Percentiles rank a stretch among this genome's conserved stretches.
Evolutionary conservation across 768 basidiomycete species (phyloP).

Genomic region (Lactifluus piperatus): DNA sequence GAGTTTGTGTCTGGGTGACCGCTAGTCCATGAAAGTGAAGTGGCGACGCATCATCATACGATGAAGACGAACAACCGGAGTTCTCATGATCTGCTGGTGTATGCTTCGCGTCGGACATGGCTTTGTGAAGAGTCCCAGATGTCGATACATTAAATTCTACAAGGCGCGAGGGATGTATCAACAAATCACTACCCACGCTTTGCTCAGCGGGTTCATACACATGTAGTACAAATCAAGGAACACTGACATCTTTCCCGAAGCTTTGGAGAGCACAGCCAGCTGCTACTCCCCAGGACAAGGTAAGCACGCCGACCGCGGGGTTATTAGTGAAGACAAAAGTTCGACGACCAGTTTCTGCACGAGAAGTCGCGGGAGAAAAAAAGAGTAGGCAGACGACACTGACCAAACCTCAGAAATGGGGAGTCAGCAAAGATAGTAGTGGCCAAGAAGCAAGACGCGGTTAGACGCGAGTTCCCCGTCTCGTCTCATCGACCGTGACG

Average conservation of each 20-base stretch:
- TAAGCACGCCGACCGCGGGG: background rate
- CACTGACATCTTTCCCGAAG: constrained; percentile 6
- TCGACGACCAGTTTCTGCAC: background rate
- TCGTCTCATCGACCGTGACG: too few species aligned
- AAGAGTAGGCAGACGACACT: background rate
- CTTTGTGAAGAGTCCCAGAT: background rate
- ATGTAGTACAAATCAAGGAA: background rate
- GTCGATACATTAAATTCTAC: background rate
- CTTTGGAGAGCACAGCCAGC: background rate
- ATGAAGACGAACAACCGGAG: constrained; percentile 19
- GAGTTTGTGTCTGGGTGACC: constrained; percentile 45
- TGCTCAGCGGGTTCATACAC: background rate
- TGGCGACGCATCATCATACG: constrained; percentile 30
- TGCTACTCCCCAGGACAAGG: background rate
- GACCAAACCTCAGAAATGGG: background rate
- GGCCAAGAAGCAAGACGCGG: background rate
- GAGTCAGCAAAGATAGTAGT: background rate
- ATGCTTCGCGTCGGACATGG: constrained; percentile 17
- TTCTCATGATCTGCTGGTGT: constrained; percentile 12
- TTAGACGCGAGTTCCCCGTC: background rate
- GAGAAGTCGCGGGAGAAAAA: background rate
- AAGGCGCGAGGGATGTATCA: background rate
- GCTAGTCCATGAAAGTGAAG: constrained; percentile 55
- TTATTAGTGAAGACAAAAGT: background rate
- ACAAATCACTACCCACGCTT: background rate